A percentile compares a stretch with the other conserved stretches of the same genome.
Evolutionary conservation across 345 rosid genomes (phyloP).

Genomic region (Cardamine occulta): DNA sequence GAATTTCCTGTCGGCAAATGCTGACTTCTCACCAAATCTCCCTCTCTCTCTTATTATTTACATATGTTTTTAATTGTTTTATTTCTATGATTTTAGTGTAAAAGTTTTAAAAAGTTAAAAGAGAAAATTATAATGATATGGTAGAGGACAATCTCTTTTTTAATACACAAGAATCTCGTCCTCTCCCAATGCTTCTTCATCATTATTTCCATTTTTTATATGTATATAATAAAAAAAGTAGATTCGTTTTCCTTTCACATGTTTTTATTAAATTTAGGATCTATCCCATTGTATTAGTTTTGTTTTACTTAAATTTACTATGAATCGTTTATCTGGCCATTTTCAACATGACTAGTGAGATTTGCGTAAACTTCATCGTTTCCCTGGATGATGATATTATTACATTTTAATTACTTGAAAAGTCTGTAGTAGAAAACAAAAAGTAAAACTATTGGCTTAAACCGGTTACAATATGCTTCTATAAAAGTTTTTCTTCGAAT

Average conservation of each 20-base stretch:
- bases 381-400: not conserved
- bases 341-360: slow-evolving; percentile 18
- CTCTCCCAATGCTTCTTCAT: slow-evolving; percentile 43
- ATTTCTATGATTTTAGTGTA: slow-evolving; percentile 8
- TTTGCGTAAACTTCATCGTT: not conserved
- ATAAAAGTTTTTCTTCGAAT: not conserved
- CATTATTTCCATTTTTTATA: slow-evolving; percentile 24
- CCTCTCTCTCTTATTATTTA: slow-evolving; percentile 39
- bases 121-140: slow-evolving; percentile 37
- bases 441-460: not conserved
- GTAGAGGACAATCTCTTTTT: slow-evolving; percentile 32
- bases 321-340: not conserved
- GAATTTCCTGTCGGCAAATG: slow-evolving; percentile 47
- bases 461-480: not conserved
- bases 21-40: slow-evolving; percentile 47
- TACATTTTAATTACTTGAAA: not conserved
- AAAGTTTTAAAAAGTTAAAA: slow-evolving; percentile 11
- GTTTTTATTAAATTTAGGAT: not conserved
- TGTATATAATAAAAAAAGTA: not conserved
- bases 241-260: slow-evolving; percentile 26
- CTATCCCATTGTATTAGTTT: not conserved
- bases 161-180: slow-evolving; percentile 43
- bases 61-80: not conserved
- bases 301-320: not conserved
- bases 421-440: not conserved